phyloP scores from a whole-genome alignment of 169 alveolate genomes.

The Plasmodium coatneyi region DNA sequence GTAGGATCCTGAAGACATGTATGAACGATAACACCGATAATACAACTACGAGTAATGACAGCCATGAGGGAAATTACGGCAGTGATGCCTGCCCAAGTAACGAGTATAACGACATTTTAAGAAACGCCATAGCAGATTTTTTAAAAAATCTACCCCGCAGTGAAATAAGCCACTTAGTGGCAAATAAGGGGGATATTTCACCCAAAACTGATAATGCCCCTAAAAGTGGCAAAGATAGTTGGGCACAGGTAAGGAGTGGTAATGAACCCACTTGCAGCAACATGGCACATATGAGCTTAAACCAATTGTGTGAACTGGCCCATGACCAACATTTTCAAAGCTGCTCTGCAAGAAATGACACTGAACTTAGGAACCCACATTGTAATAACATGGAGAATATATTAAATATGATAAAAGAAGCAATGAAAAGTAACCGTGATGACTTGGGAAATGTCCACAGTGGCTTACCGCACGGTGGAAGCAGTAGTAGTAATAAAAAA shows the following conservation, averaged over 20 bases:
- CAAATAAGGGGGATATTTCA: slow-evolving; percentile 11
- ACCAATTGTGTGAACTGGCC: background rate
- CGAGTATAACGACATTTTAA: background rate
- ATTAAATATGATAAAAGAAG: background rate
- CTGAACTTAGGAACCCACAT: background rate
- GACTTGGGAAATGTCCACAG: background rate
- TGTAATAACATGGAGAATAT: background rate
- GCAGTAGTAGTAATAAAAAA: background rate
- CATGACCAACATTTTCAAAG: background rate
- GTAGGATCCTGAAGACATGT: background rate
- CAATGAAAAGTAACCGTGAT: background rate
- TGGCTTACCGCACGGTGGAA: background rate
- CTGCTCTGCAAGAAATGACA: background rate
- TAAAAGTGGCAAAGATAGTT: background rate
- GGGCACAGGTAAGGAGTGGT: background rate
- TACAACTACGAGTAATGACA: background rate
- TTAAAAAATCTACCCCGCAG: background rate
- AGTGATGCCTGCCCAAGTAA: background rate
- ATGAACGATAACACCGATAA: background rate
- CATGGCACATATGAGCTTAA: background rate
- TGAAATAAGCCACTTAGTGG: slow-evolving; percentile 3
- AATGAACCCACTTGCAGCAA: background rate
- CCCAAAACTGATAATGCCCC: background rate
- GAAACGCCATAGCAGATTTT: background rate
- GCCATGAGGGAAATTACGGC: background rate